These are phyloP conservation scores for Penicillium crystallinum DNA, from an alignment of 495 filamentous ascomycete species.

Conservation along the genomic window DNA sequence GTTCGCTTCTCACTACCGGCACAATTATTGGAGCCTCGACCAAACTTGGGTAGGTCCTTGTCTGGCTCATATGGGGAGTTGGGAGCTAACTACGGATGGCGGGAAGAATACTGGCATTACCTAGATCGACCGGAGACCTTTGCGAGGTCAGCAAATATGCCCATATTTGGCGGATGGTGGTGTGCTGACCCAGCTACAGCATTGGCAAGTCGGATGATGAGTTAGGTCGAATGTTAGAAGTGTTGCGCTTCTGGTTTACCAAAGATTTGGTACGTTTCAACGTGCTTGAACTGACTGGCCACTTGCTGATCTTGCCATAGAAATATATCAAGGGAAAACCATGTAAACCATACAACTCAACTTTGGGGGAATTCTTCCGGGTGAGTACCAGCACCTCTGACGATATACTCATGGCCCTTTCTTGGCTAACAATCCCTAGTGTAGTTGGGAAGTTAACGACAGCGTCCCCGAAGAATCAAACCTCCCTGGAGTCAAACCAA, in stretches of 20 bases:
- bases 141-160: conserved; percentile 53
- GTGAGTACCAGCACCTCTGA: conserved; percentile 43
- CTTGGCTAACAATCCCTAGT: conserved; percentile 42
- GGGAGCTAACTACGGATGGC: conserved; percentile 14
- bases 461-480: conserved; percentile 44
- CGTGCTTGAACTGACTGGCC: not conserved
- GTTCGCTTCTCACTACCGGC: conserved; percentile 95
- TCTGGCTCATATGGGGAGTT: not conserved
- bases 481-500: conserved; percentile 31
- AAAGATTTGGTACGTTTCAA: conserved; percentile 72
- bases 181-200: conserved; percentile 47
- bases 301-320: conserved; percentile 31
- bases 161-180: conserved; percentile 14
- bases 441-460: conserved; percentile 88
- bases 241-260: conserved; percentile 95
- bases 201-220: conserved; percentile 92
- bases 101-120: conserved; percentile 93
- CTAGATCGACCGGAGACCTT: conserved; percentile 94
- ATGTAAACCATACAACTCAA: conserved; percentile 98
- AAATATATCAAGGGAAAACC: conserved; percentile 99
- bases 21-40: conserved; percentile 89
- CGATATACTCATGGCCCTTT: not conserved
- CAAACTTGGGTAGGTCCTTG: conserved; percentile 66
- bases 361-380: conserved; percentile 95
- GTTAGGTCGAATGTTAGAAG: conserved; percentile 86